Conservation (phyloP, 257 asterid species). For the Solanum virginianum region DNA sequence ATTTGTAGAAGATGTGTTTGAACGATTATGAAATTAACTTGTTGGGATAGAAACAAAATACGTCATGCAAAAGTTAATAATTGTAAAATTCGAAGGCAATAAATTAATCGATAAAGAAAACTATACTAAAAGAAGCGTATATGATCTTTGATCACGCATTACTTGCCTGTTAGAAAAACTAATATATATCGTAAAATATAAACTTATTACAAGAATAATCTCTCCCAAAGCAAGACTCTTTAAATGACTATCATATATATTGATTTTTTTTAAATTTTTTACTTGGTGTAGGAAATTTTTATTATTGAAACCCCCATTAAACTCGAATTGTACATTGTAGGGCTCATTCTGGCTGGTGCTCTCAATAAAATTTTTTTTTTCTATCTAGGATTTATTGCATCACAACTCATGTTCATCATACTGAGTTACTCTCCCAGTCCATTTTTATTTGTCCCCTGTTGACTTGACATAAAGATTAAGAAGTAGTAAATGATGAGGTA, state of each 20-base stretch:
- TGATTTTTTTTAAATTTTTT: too few species aligned
- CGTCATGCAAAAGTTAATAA: accelerated
- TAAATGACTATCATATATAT: not conserved
- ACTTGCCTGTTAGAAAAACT: not conserved
- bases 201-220: not conserved
- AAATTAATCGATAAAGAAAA: not conserved
- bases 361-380: too few species aligned
- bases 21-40: not conserved
- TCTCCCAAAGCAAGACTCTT: not conserved
- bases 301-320: too few species aligned
- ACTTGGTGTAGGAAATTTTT: too few species aligned
- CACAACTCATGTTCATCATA: too few species aligned
- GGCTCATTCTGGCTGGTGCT: too few species aligned
- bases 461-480: too few species aligned
- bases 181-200: not conserved
- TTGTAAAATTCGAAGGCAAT: not conserved
- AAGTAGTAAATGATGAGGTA: too few species aligned
- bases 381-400: too few species aligned
- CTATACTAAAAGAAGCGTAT: not conserved
- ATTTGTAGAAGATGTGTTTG: not conserved
- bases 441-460: too few species aligned
- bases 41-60: not conserved
- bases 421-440: too few species aligned
- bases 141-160: not conserved
- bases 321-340: too few species aligned